These are phyloP conservation scores for Juglanconis sp. DNA, from an alignment of 2,329 filamentous ascomycete genomes.

Conservation along the genomic window DNA sequence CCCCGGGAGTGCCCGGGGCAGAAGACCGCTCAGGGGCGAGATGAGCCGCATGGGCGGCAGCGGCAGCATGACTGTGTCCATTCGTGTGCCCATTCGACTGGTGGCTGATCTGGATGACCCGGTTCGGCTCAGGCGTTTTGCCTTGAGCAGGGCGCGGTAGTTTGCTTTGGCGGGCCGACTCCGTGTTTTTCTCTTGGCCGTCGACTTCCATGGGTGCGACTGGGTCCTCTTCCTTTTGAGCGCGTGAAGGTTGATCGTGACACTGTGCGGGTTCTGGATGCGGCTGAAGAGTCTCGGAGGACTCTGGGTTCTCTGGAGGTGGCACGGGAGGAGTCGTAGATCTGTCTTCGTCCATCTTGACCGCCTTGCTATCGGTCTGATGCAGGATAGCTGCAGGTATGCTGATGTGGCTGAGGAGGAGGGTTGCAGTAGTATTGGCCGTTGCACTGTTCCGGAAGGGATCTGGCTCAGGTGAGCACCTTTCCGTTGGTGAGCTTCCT, in stretches of 20 bases:
- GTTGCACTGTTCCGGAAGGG: too few relatives aligned
- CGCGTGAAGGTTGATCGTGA: neutral
- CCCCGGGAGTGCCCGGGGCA: constrained; percentile 46
- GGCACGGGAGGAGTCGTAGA: constrained; percentile 18
- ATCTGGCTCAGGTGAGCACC: too few relatives aligned
- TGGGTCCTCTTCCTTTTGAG: neutral
- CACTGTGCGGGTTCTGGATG: neutral
- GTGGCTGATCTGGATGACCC: constrained; percentile 5
- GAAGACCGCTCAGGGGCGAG: constrained; percentile 32
- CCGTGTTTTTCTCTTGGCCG: neutral
- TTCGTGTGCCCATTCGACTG: constrained; percentile 29
- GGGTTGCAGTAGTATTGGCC: neutral
- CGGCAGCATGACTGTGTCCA: constrained; percentile 25
- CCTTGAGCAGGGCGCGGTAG: constrained; percentile 9
- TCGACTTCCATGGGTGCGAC: neutral
- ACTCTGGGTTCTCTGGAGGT: constrained; percentile 12
- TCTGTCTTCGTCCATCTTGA: constrained; percentile 11
- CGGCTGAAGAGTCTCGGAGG: neutral
- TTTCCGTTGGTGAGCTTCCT: too few relatives aligned
- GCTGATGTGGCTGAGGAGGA: neutral
- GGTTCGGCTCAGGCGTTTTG: constrained; percentile 16
- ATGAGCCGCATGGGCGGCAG: constrained; percentile 56
- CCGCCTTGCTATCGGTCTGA: neutral
- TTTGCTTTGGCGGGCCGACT: constrained; percentile 22
- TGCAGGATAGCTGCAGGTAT: neutral